A percentile compares a stretch with the other conserved stretches of the same genome.
Conservation (phyloP, 1,284 basidiomycete species). For the Hymenochaete sp. region DNA sequence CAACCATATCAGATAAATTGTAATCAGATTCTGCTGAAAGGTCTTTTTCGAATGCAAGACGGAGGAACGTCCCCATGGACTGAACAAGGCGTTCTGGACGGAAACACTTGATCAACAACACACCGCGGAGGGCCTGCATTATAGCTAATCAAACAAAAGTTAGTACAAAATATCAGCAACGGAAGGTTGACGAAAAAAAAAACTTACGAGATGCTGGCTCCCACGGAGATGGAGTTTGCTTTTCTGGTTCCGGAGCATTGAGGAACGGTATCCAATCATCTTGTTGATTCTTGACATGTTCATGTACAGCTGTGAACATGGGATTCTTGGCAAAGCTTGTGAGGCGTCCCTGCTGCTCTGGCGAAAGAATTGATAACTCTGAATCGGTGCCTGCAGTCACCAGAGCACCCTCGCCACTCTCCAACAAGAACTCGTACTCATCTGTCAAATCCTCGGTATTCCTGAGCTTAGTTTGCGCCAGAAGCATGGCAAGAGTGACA, state of each 20-base stretch:
- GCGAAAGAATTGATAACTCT: constrained; percentile 36
- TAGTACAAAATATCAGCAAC: constrained; percentile 2
- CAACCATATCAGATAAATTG: constrained; percentile 70
- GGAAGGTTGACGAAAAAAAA: constrained; percentile 1
- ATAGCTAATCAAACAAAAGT: constrained; percentile 41
- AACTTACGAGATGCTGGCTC: constrained; percentile 60
- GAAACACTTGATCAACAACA: constrained; percentile 82
- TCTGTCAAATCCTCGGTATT: constrained; percentile 71
- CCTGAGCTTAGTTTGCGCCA: constrained; percentile 86
- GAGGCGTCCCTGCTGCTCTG: constrained; percentile 65
- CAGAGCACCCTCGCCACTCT: constrained; percentile 62
- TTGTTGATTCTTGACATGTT: constrained; percentile 56
- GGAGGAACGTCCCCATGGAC: constrained; percentile 70
- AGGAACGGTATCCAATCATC: constrained; percentile 76
- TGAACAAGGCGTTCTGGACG: constrained; percentile 85
- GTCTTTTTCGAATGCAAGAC: constrained; percentile 69
- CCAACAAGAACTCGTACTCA: constrained; percentile 86
- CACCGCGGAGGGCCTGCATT: constrained; percentile 62
- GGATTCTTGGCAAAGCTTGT: constrained; percentile 59
- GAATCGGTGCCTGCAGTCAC: constrained; percentile 31
- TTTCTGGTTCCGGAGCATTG: constrained; percentile 63
- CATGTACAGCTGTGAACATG: constrained; percentile 72
- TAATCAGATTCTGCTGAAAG: constrained; percentile 63
- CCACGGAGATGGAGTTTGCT: constrained; percentile 70
- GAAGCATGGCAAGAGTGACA: constrained; percentile 82